phyloP scores from a whole-genome alignment of 331 rosid genomes.

The Arachis monticola region DNA sequence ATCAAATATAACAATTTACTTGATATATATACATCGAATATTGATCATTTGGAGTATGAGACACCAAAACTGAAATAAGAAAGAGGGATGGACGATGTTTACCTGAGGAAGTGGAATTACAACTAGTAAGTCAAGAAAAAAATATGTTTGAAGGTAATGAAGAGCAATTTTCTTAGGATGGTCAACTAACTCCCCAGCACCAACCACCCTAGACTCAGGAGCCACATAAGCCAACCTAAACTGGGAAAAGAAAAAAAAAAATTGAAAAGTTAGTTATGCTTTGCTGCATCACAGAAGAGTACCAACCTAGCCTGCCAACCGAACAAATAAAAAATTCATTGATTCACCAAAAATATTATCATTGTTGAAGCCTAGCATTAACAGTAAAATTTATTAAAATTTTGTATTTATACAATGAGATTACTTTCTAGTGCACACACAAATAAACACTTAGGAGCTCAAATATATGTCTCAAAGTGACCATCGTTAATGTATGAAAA shows the following conservation, averaged over 20 bases:
- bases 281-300: neutral
- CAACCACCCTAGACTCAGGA: conserved; percentile 80
- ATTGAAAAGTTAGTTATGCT: conserved; percentile 15
- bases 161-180: conserved; percentile 76
- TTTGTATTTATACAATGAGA: neutral
- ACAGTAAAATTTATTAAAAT: neutral
- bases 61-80: neutral
- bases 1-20: neutral
- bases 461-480: neutral
- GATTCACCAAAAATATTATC: neutral
- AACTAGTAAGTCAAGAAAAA: conserved; percentile 63
- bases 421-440: neutral
- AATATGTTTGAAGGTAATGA: conserved; percentile 62
- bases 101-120: conserved; percentile 94
- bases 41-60: neutral
- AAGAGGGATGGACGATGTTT: conserved; percentile 31
- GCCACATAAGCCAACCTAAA: conserved; percentile 94
- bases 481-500: neutral
- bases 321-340: neutral
- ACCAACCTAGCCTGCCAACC: neutral
- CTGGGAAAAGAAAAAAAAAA: conserved; percentile 52
- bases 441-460: neutral
- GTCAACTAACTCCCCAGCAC: conserved; percentile 89
- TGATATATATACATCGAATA: neutral
- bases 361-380: neutral